Conservation (phyloP, 2,329 filamentous ascomycete genomes). For the Curvularia verruculosa region DNA sequence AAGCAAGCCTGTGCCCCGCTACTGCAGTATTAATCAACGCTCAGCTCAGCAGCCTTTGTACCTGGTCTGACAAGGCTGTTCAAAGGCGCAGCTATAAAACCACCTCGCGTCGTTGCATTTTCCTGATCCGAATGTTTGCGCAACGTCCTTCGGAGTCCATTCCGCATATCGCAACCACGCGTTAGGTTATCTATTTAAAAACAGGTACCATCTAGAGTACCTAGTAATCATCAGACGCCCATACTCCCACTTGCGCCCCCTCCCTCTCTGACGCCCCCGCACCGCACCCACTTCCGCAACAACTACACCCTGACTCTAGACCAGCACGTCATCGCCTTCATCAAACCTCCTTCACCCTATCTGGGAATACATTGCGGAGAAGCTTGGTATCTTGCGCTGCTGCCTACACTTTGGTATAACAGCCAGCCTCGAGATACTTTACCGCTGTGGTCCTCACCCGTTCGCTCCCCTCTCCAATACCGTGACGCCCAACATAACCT, state of each 20-base stretch:
- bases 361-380: not conserved
- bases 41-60: constrained; percentile 15
- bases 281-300: not conserved
- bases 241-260: not conserved
- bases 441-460: not conserved
- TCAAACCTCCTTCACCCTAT: not conserved
- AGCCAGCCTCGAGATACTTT: not conserved
- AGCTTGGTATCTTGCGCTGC: not conserved
- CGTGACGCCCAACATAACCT: not conserved
- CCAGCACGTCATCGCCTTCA: not conserved
- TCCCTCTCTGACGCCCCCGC: not conserved
- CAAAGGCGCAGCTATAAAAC: not conserved
- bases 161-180: not conserved
- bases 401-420: not conserved
- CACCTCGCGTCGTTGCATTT: not conserved
- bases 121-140: not conserved
- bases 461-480: not conserved
- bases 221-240: not conserved
- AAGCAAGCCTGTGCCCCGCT: constrained; percentile 13
- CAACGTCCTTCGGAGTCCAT: not conserved
- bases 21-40: constrained; percentile 7
- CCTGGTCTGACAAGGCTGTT: not conserved
- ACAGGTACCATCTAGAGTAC: not conserved
- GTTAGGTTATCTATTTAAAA: not conserved
- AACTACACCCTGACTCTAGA: not conserved